Base-by-base conservation (phyloP, 2,329 filamentous ascomycete genomes). In the Seiridium cupressi region DNA sequence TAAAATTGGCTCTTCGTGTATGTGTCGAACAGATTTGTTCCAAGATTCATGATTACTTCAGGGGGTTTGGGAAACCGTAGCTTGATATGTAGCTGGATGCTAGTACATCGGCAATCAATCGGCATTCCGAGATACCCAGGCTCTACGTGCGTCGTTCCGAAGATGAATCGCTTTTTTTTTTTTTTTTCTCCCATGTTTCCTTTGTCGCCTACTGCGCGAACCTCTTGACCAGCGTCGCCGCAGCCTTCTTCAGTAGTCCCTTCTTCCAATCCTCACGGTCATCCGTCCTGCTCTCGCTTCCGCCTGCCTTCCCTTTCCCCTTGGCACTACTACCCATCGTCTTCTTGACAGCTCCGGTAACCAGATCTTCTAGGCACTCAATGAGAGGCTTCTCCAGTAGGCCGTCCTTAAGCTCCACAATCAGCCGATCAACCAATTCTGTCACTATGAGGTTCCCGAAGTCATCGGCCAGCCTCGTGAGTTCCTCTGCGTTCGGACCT, bases 361-460 rank as follows among this genome's bases (percentile, higher is more conserved):
- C 56, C 18, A 59, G 42, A 35, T 59, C 60, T 34, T 51, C 44
- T 9, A 59, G 38, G 40, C 55, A 58, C 42, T 61, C 56, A 13
- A 59, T 11, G 44, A 58, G 56, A 44, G 55, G 34, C 42, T 13
- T 59, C 55, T 61, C 56, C 13, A 61, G n/a, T 44, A 61, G n/a
- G 1, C 60, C 60, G 2, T 26, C 51, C 44, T 49, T 34, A 2
- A 61, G 56, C 51, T 61, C 56, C 13, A 26, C n/a, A 8, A 55
- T 56, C 9, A 61, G 51, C 11, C 32, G 34, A 8, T 58, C 55
- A 35, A 61, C n/a, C 34, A 61, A 32, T 9, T 47, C 60, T 3
- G 38, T 40, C 18, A 44, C 11, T 35, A 59, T 51, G 42, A 61
- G 56, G 18, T 55, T 51, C 13, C 55, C 49, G 26, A 61, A 44